Evolutionary conservation across 106 monocot species (phyloP).

Genomic region (Ottelia alismoides): DNA sequence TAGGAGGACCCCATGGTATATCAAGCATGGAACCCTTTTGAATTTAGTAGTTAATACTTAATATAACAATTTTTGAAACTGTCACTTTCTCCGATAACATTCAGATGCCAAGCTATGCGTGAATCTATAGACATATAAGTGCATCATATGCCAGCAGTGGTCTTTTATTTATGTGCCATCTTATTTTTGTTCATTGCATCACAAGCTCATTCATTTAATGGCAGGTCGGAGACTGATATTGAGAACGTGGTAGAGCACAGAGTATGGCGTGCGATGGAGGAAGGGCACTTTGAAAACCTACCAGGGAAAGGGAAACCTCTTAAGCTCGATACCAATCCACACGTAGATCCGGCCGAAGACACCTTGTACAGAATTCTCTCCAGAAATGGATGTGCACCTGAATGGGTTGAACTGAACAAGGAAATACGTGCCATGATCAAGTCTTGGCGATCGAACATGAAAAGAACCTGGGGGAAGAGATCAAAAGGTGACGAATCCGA

Average conservation of each 20-base stretch:
- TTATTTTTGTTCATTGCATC: too few species aligned
- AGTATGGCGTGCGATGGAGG: slow-evolving; percentile 96
- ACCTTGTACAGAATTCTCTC: slow-evolving; percentile 84
- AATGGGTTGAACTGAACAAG: slow-evolving; percentile 96
- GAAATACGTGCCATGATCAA: slow-evolving; percentile 50
- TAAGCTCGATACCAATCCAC: slow-evolving; percentile 57
- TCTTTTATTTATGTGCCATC: too few species aligned
- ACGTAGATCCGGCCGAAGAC: slow-evolving; percentile 90
- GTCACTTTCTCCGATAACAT: too few species aligned
- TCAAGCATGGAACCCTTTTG: too few species aligned
- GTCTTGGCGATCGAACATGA: slow-evolving; percentile 52
- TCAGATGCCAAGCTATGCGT: too few species aligned
- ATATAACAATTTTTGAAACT: too few species aligned
- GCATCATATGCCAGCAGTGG: too few species aligned
- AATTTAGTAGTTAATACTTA: too few species aligned
- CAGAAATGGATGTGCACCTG: slow-evolving; percentile 85
- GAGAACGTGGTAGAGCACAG: slow-evolving; percentile 77
- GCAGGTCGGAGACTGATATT: slow-evolving; percentile 90
- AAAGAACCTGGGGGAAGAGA: slow-evolving; percentile 28
- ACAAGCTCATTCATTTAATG: too few species aligned
- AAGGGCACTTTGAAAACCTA: slow-evolving; percentile 93
- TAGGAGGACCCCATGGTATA: too few species aligned
- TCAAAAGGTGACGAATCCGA: slow-evolving; percentile 10
- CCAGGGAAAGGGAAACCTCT: slow-evolving; percentile 92
- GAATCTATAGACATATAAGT: too few species aligned